Conservation (phyloP, 441 rosid species). For the Codiaeum variegatum region DNA sequence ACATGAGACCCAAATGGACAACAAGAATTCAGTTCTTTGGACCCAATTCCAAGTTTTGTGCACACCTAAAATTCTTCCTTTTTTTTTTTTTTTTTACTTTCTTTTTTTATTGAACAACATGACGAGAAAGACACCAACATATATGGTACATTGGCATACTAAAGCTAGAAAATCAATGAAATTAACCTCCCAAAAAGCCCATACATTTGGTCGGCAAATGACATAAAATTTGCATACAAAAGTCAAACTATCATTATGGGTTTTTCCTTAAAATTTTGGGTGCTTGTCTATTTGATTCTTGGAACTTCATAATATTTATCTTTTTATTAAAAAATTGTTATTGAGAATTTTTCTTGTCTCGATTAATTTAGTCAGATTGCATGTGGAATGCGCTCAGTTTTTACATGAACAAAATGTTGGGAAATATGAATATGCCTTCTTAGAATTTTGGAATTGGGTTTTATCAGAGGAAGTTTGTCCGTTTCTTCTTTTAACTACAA, state of each 20-base stretch:
- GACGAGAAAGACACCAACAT: constrained; percentile 3
- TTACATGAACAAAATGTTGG: neutral
- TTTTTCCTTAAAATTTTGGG: neutral
- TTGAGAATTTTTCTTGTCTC: neutral
- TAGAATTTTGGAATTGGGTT: constrained; percentile 11
- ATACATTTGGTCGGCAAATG: constrained; percentile 17
- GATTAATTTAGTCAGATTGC: neutral
- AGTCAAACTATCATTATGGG: constrained; percentile 21
- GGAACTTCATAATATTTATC: constrained; percentile 16
- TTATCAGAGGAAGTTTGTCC: neutral
- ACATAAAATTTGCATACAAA: constrained; percentile 7
- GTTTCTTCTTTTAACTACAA: neutral
- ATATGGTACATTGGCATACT: neutral
- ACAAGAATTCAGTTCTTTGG: constrained; percentile 2
- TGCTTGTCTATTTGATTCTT: constrained; percentile 14
- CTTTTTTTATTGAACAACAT: constrained; percentile 5
- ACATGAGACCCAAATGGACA: constrained; percentile 25
- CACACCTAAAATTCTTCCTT: neutral
- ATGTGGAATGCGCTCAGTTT: constrained; percentile 18
- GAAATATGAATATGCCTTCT: neutral
- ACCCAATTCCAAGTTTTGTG: neutral
- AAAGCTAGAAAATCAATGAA: constrained; percentile 8
- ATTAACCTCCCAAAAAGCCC: constrained; percentile 20
- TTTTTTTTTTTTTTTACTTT: too few relatives aligned
- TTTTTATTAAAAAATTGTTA: neutral